Percentiles rank a stretch among this genome's conserved stretches.
Conservation (phyloP, 306 rosid genomes). For the Alnus rubra region DNA sequence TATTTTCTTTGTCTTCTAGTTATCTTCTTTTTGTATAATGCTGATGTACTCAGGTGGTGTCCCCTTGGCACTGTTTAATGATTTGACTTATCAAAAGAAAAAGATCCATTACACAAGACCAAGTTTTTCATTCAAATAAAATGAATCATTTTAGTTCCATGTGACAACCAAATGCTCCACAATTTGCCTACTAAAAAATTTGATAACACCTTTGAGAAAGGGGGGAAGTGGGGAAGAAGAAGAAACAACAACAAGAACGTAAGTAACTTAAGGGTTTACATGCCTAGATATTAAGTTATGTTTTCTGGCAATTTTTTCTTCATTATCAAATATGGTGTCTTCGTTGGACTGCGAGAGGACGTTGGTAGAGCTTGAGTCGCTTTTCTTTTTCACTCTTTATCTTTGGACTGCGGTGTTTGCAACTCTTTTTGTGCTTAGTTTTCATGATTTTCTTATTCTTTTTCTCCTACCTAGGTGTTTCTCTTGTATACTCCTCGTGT, state of each 20-base stretch:
- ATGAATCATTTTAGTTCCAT: not conserved
- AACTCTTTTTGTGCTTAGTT: too few species aligned
- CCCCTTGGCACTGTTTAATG: not conserved
- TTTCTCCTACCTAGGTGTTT: too few species aligned
- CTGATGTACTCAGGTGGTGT: not conserved
- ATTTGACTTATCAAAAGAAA: not conserved
- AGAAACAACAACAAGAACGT: not conserved
- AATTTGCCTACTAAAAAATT: not conserved
- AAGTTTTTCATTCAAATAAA: not conserved
- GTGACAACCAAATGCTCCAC: not conserved
- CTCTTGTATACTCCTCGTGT: too few species aligned
- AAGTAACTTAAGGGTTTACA: not conserved
- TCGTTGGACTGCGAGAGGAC: too few species aligned
- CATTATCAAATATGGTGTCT: not conserved
- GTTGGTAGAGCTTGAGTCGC: too few species aligned
- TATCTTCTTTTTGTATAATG: not conserved
- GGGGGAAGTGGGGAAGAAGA: too few species aligned
- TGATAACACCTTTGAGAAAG: not conserved
- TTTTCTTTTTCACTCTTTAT: too few species aligned
- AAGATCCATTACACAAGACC: not conserved
- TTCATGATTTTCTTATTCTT: too few species aligned
- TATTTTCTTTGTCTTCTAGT: not conserved
- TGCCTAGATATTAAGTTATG: not conserved
- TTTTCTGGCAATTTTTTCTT: not conserved
- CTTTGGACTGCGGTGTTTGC: too few species aligned